Base-by-base conservation (phyloP, 306 rosid genomes). In the Prunus davidiana region DNA sequence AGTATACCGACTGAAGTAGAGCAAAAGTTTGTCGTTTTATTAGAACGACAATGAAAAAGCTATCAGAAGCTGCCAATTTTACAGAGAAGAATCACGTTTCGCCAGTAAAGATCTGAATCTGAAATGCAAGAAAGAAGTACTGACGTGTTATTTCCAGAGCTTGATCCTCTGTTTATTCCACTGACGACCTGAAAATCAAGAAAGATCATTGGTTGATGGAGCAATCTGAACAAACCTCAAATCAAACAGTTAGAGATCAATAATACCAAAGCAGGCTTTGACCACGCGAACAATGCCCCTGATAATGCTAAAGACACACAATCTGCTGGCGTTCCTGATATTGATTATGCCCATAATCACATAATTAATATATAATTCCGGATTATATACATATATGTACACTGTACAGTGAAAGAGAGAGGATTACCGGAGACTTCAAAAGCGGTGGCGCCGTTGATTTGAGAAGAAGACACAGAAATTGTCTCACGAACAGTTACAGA, bases 251-350 rank as follows among this genome's bases (percentile, higher is more conserved):
- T 61, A 66, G 79, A 5, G 54, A 49, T 49, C 54, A 14, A 12
- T 38, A 49, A 52, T 77, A 88, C 92, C 87, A 88, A 43, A 46
- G 81, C 46, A 68, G 88, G 90, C 79, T 73, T 88, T 22, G 88
- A 71, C 85, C 87, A 88, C 51, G 84, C 82, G 81, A 88, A 88
- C 79, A 88, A 60, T 58, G 88, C 86, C 60, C 90, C 92, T 1
- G 90, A 88, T 72, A 88, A 69, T 16, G 92, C 92, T 78, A 88
- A 56, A 49, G 92, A 86, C 16, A 88, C 82, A 75, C 87, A 88
- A 50, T 88, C 90, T 34, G 71, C 92, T 4, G 90, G 87, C 22
- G 82, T 88, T 43, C 92, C 88, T 88, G 80, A 19, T 38, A 12
- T 73, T 51, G 16, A 22, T 73, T 51, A 20, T 69, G 38, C 24